Evolutionary conservation across 306 rosid genomes (phyloP).

Genomic region (Inga laurina): DNA sequence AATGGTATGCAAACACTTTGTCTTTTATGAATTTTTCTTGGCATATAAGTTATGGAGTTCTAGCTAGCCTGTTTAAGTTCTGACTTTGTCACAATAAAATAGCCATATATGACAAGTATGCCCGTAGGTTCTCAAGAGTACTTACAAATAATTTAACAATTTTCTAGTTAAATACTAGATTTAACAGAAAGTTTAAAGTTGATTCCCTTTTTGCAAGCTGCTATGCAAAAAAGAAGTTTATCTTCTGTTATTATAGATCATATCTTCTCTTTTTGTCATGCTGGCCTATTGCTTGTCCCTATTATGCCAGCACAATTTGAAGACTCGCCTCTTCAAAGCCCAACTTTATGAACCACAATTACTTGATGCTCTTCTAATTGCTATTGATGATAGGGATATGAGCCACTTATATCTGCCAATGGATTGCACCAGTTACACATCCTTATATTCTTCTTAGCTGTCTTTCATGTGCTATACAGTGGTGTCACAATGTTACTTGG

Average conservation of each 20-base stretch:
- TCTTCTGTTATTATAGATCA: constrained; percentile 1
- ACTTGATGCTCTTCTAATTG: constrained; percentile 23
- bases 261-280: not conserved
- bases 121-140: not conserved
- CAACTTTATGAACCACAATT: not conserved
- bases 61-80: not conserved
- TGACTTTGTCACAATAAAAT: constrained; percentile 12
- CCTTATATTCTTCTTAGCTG: constrained; percentile 91
- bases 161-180: not conserved
- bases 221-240: not conserved
- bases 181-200: not conserved
- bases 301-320: not conserved
- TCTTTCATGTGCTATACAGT: constrained; percentile 82
- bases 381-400: constrained; percentile 60
- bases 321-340: not conserved
- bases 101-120: not conserved
- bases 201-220: not conserved
- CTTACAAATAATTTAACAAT: not conserved
- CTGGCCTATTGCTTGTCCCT: not conserved
- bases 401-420: constrained; percentile 67
- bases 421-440: constrained; percentile 97
- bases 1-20: not conserved
- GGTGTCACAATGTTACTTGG: constrained; percentile 95
- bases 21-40: not conserved
- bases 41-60: not conserved